phyloP scores from a whole-genome alignment of 2,329 filamentous ascomycete genomes.

The Onygena corvina region DNA sequence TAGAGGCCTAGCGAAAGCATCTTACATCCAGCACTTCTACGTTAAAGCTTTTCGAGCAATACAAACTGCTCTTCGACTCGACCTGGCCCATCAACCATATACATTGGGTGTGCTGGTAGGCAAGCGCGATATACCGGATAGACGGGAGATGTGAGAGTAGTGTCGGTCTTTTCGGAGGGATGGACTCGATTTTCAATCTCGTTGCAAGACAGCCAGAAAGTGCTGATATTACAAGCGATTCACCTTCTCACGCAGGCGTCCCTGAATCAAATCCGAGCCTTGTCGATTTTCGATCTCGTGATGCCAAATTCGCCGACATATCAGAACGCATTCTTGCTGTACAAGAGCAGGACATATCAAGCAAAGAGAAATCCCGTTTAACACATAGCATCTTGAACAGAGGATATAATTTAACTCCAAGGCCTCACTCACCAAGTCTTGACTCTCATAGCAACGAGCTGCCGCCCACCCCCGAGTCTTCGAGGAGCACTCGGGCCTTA shows the following conservation, averaged over 20 bases:
- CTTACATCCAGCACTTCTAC: too few species aligned
- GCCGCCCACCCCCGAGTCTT: conserved; percentile 24
- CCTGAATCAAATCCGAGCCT: not conserved
- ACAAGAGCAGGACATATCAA: conserved; percentile 47
- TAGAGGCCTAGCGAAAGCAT: too few species aligned
- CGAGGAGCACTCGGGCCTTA: conserved; percentile 21
- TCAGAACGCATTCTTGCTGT: conserved; percentile 57
- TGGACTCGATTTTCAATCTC: not conserved
- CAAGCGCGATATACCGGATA: not conserved
- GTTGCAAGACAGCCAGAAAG: not conserved
- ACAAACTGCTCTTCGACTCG: not conserved
- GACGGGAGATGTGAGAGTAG: not conserved
- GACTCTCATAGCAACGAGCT: conserved; percentile 16
- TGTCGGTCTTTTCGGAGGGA: not conserved
- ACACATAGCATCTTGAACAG: conserved; percentile 62
- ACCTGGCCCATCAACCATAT: not conserved
- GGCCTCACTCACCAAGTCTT: conserved; percentile 8
- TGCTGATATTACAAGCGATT: not conserved
- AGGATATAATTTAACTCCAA: conserved; percentile 45
- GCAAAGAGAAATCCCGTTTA: conserved; percentile 55
- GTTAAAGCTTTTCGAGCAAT: not conserved
- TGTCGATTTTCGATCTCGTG: conserved; percentile 50
- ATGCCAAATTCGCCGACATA: conserved; percentile 61
- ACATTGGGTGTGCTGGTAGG: not conserved
- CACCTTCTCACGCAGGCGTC: not conserved